phyloP scores from a whole-genome alignment of 345 rosid genomes.

The Citrus hindsii region DNA sequence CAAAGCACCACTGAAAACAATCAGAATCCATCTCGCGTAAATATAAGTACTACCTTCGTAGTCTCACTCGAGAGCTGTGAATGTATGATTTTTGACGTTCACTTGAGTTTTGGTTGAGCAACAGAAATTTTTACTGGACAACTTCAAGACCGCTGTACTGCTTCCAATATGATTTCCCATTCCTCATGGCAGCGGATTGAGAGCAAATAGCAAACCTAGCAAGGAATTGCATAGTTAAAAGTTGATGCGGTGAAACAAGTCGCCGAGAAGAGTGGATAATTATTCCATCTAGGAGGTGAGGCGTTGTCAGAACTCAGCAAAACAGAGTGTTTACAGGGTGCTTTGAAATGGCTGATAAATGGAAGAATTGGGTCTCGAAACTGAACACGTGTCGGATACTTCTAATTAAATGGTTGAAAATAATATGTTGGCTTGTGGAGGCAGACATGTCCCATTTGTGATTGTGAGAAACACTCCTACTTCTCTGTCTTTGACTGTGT shows the following conservation, averaged over 20 bases:
- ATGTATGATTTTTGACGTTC: not conserved
- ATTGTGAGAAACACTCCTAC: no score
- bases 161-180: not conserved
- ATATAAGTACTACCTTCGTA: not conserved
- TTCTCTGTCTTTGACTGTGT: no score
- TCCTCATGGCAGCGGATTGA: not conserved
- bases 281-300: not conserved
- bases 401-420: not conserved
- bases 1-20: constrained; percentile 12
- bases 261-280: not conserved
- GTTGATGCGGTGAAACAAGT: not conserved
- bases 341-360: not conserved
- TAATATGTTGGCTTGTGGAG: not conserved
- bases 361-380: not conserved
- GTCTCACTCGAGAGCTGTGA: not conserved
- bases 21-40: not conserved
- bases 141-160: not conserved
- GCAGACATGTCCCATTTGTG: no score
- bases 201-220: not conserved
- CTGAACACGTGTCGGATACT: no score
- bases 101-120: not conserved
- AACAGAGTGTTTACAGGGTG: not conserved
- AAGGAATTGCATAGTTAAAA: not conserved
- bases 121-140: not conserved
- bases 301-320: not conserved